A percentile compares a stretch with the other conserved stretches of the same genome.
These are phyloP conservation scores for Rosa multiflora DNA, from an alignment of 306 rosid species.

Conservation along the genomic window DNA sequence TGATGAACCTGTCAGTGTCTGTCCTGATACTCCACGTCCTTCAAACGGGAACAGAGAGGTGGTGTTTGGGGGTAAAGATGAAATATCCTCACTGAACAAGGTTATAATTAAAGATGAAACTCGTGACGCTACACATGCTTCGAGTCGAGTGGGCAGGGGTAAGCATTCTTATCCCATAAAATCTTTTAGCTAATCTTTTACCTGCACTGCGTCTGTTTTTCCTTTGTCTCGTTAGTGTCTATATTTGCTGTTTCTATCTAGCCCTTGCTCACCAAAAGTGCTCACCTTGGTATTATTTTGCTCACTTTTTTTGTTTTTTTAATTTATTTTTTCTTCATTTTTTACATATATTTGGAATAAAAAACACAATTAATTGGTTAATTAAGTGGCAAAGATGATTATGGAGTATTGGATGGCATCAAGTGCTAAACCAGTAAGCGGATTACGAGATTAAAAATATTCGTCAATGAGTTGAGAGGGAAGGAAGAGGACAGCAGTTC, in stretches of 20 bases:
- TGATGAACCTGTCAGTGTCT: no score
- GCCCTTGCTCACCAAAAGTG: background rate
- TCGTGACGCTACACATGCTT: conserved; percentile 26
- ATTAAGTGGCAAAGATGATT: background rate
- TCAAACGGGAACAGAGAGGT: no score
- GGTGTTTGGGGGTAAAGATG: no score
- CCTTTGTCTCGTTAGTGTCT: background rate
- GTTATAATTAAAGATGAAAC: no score
- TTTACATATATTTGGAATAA: background rate
- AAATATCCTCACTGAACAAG: no score
- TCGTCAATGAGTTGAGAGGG: background rate
- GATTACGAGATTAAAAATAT: background rate
- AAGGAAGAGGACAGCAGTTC: background rate
- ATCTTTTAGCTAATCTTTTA: background rate
- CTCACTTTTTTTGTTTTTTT: background rate
- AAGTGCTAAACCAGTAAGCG: background rate
- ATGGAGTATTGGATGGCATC: background rate
- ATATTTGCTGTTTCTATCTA: background rate
- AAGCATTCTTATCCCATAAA: conserved; percentile 18
- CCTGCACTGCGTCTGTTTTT: background rate
- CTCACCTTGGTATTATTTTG: background rate
- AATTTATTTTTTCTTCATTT: background rate
- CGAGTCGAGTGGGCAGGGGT: conserved; percentile 71
- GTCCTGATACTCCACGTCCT: no score
- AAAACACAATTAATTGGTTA: background rate